Evolutionary conservation across 176 grass and related monocot genomes (phyloP), one percentile per base, ranked within the genome.

Genomic region (Oryza glumipatula): DNA sequence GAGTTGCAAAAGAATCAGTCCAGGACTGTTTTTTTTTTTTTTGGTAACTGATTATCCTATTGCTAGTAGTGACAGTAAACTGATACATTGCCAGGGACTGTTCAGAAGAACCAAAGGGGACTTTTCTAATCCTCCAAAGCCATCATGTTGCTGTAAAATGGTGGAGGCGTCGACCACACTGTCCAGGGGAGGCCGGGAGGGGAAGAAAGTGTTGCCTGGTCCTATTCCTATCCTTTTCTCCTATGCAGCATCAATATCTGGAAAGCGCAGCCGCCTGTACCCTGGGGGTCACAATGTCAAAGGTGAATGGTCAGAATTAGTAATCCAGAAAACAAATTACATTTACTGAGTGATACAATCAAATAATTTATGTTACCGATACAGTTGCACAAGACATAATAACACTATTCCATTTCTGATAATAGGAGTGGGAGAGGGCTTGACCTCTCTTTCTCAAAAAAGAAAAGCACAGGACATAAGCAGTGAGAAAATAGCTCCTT

Each of bases 201-300:
- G 7, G 39, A 41, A 77, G 65, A n/a, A 52, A 65, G 51, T 30
- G 73, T n/a, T 77, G 28, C 1, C 45, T 17, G 63, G 72, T 82
- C 73, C 15, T 43, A 70, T 43, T 82, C 73, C 15, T 43, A 70
- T 43, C 14, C 28, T 38, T 82, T 24, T 24, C 76, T 79, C 58
- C 17, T 83, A 88, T 56, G 72, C 74, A 73, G 67, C 74, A 8
- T 77, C 58, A 67, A 88, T 74, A 83, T 88, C 86, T 35, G 86
- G 86, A 78, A 83, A 83, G 14, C 46, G 67, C 21, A 88, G 74
- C 23, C 56, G 41, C 47, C 73, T 64, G 35, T 83, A 68, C 32
- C 80, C 80, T 88, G 80, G 16, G 16, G 52, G 43, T 67, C 22
- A 78, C 1, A 83, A 23, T 79, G 56, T 67, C 22, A 78, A 0